These are phyloP conservation scores for Zygoascus ofunaensis DNA, from an alignment of 805 yeast genomes.

Conservation along the genomic window DNA sequence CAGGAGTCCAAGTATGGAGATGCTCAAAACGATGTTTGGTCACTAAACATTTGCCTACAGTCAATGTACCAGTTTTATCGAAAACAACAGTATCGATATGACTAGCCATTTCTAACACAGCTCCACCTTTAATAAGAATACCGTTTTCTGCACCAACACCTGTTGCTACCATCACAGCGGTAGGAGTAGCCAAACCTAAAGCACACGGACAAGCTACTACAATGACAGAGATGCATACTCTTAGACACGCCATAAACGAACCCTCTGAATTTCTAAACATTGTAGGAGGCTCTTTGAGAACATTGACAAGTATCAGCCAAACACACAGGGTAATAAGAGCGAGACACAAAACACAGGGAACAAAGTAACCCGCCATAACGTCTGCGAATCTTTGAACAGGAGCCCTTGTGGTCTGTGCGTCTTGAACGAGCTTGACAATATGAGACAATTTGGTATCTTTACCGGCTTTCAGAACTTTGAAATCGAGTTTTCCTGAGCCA, in stretches of 20 bases:
- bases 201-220: conserved; percentile 99
- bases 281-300: conserved; percentile 36
- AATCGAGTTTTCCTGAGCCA: conserved; percentile 61
- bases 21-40: not conserved
- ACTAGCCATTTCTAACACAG: conserved; percentile 66
- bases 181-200: conserved; percentile 92
- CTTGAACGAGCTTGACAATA: conserved; percentile 75
- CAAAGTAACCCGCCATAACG: conserved; percentile 73
- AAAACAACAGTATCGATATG: conserved; percentile 60
- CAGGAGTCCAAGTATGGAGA: not conserved
- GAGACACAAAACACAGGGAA: conserved; percentile 58
- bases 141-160: conserved; percentile 92
- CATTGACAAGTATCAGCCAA: conserved; percentile 44
- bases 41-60: conserved; percentile 48
- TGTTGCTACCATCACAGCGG: conserved; percentile 98
- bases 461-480: conserved; percentile 65
- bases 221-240: conserved; percentile 80
- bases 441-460: conserved; percentile 79
- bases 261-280: conserved; percentile 45
- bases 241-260: conserved; percentile 56
- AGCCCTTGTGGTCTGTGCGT: conserved; percentile 81
- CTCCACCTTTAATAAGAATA: conserved; percentile 88
- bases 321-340: conserved; percentile 55
- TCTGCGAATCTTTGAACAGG: conserved; percentile 91
- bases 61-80: conserved; percentile 94